Conservation (phyloP, 2,329 filamentous ascomycete species). For the Botrytis galanthina region DNA sequence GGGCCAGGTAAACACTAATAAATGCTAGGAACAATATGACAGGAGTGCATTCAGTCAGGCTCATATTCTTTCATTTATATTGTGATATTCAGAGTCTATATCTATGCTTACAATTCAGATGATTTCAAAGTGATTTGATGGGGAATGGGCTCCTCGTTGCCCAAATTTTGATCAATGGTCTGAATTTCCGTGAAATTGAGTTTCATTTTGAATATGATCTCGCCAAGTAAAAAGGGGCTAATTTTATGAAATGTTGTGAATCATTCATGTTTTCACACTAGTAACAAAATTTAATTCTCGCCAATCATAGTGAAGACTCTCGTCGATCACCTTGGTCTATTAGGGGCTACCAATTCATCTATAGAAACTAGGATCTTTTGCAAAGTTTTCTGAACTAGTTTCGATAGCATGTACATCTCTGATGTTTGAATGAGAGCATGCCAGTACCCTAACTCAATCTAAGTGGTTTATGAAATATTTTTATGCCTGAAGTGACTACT, state of each 20-base stretch:
- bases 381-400: not conserved
- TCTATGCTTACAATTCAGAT: not conserved
- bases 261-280: not conserved
- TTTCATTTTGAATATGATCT: not conserved
- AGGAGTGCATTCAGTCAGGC: not conserved
- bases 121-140: not conserved
- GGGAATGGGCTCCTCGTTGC: not conserved
- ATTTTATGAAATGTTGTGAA: not conserved
- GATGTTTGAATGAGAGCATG: not conserved
- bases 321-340: not conserved
- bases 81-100: not conserved
- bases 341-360: not conserved
- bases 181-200: not conserved
- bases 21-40: not conserved
- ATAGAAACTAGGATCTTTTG: not conserved
- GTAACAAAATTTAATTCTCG: not conserved
- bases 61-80: not conserved
- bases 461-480: not conserved
- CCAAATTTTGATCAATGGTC: not conserved
- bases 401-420: not conserved
- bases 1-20: not conserved
- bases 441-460: not conserved
- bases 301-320: not conserved
- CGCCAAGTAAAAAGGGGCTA: not conserved
- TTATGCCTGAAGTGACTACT: not conserved